These are phyloP conservation scores for Candida coquimbonensis DNA, from an alignment of 805 yeast genomes.

Conservation along the genomic window DNA sequence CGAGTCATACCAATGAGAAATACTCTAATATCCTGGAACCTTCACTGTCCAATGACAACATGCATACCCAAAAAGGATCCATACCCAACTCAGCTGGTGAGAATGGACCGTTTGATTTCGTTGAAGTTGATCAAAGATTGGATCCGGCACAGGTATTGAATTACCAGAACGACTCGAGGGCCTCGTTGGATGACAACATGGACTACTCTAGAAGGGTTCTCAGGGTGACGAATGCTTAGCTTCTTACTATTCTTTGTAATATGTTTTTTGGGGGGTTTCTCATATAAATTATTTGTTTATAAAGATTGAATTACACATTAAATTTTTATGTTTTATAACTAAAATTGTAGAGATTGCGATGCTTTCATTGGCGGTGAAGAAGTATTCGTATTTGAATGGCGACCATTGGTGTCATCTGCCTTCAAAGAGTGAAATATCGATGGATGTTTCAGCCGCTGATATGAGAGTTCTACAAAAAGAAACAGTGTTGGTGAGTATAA, in stretches of 20 bases:
- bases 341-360: background rate
- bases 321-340: background rate
- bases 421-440: slow-evolving; percentile 15
- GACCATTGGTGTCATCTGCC: slow-evolving; percentile 22
- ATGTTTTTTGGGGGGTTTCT: background rate
- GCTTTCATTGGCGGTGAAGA: slow-evolving; percentile 7
- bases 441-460: slow-evolving; percentile 3
- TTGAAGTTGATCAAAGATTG: slow-evolving; percentile 49
- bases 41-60: background rate
- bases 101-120: slow-evolving; percentile 20
- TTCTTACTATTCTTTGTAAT: too few relatives aligned
- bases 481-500: slow-evolving; percentile 10
- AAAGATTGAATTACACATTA: background rate
- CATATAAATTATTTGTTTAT: background rate
- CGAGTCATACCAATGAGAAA: background rate
- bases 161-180: slow-evolving; percentile 38
- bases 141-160: slow-evolving; percentile 49
- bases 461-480: slow-evolving; percentile 14
- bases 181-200: slow-evolving; percentile 45
- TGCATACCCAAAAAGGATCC: background rate
- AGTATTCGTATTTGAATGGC: slow-evolving; percentile 16
- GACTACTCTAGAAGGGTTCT: slow-evolving; percentile 53
- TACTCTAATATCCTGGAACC: background rate
- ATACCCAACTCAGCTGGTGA: background rate
- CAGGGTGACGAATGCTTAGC: slow-evolving; percentile 39